Conservation (phyloP, 106 monocot genomes). For the Dendrobium chrysotoxum region DNA sequence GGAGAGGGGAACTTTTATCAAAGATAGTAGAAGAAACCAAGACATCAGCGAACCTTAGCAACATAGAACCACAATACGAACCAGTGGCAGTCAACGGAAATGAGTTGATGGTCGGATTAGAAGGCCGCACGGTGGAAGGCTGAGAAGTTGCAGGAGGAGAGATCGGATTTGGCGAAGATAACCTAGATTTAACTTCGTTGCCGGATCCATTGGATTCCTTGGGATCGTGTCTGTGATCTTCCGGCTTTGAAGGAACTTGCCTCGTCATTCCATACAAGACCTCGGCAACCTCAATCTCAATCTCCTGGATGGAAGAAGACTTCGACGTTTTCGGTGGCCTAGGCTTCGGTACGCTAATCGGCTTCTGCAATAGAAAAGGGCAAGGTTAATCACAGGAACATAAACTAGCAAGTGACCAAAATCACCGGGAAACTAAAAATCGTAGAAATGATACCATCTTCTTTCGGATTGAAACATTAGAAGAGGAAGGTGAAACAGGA, state of each 20-base stretch:
- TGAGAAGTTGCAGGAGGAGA: conserved; percentile 25
- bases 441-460: conserved; percentile 33
- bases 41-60: not conserved
- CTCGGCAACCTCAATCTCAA: conserved; percentile 95
- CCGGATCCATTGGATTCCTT: conserved; percentile 46
- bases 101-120: conserved; percentile 10
- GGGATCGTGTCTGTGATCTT: conserved; percentile 28
- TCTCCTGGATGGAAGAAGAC: conserved; percentile 54
- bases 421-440: not conserved
- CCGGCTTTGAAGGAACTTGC: conserved; percentile 48
- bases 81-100: conserved; percentile 36
- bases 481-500: conserved; percentile 71
- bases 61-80: conserved; percentile 14
- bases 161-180: conserved; percentile 41
- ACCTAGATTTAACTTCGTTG: conserved; percentile 36
- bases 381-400: not conserved
- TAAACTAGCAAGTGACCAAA: conserved; percentile 3
- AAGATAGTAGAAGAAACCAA: not conserved
- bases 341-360: conserved; percentile 39
- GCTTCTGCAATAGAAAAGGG: conserved; percentile 35
- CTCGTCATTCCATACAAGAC: conserved; percentile 83
- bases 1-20: not conserved
- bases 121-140: conserved; percentile 14
- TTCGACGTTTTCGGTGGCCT: conserved; percentile 59
- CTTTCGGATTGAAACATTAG: conserved; percentile 55